A percentile compares a stretch with the other conserved stretches of the same genome.
Conservation (phyloP, 176 grass and related monocot genomes). For the Zoysia japonica region DNA sequence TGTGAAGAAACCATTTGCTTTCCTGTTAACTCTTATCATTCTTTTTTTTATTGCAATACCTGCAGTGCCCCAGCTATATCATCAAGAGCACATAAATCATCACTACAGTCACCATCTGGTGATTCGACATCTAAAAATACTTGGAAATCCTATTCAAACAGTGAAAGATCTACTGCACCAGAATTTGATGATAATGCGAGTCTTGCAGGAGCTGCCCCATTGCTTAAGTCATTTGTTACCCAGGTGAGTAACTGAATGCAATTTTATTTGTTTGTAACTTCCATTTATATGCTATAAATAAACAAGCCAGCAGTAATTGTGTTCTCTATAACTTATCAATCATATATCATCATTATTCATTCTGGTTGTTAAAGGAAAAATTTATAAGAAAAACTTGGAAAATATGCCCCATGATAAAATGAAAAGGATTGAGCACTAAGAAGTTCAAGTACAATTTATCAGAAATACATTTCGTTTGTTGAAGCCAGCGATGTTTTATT, state of each 20-base stretch:
- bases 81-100: conserved; percentile 72
- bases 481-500: background rate
- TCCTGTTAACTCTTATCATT: background rate
- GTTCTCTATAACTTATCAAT: background rate
- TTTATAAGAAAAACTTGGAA: conserved; percentile 13
- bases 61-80: conserved; percentile 90
- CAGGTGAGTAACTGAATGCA: conserved; percentile 56
- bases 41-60: conserved; percentile 22
- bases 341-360: conserved; percentile 18
- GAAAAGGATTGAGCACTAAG: background rate
- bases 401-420: background rate
- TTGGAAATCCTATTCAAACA: conserved; percentile 85
- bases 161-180: conserved; percentile 48
- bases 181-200: conserved; percentile 73
- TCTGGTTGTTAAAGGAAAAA: conserved; percentile 20
- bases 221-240: conserved; percentile 89
- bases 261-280: conserved; percentile 21
- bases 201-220: conserved; percentile 80
- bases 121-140: conserved; percentile 62
- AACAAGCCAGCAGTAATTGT: background rate
- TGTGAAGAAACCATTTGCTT: too few species aligned
- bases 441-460: background rate
- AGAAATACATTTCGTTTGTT: conserved; percentile 12
- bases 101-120: conserved; percentile 52
- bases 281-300: background rate